Base-by-base conservation (phyloP, 2,329 filamentous ascomycete species). In the Lecanicillium sp. region DNA sequence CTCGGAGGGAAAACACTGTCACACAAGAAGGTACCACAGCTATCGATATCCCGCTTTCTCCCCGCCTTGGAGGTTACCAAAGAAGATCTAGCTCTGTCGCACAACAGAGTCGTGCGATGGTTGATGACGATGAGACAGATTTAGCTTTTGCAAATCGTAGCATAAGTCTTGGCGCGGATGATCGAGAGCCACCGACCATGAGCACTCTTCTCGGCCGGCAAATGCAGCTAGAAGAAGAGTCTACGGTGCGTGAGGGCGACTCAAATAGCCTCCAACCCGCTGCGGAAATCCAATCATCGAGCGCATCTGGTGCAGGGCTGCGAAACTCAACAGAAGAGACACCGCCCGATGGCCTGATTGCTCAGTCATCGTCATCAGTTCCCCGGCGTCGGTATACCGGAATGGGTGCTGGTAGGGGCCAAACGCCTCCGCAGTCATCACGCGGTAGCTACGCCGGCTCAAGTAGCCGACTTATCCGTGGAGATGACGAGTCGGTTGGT, bases 31-130 rank as follows among this genome's bases (percentile, higher is more conserved):
- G 73, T 3, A 75, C 76, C 1, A 78, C 69, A 15, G 81, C 81
- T 2, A 86, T 86, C 39, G 80, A 85, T 45, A 87, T 87, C 30
- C 83, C 83, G 1, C 67, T 80, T 2, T 86, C 82, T 1, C 83
- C 83, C 4, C 71, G 81, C 35, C 65, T 75, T 20, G 67, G 64
- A 20, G 65, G 65, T 3, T 68, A 74, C 45, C 68, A 67, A 33
- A 67, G 83, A 38, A 68, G 81, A n/a, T 78, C 81, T 2, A 85
- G 78, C 56, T 85, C 82, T 3, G 80, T 78, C 6, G 79, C 75
- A 3, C 78, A 82, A 46, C 76, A 80, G 49, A 72, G 75, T 33
- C 68, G 77, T 25, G 60, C 65, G 9, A 44, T 68, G 18, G 58
- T 58, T 9, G 72, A 79, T 17, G 71, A 80, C 3, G 80, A 82